Percentiles rank a stretch among this genome's conserved stretches.
These are phyloP conservation scores for Metarhizium humberi DNA, from an alignment of 2,329 filamentous ascomycete species.

Conservation along the genomic window DNA sequence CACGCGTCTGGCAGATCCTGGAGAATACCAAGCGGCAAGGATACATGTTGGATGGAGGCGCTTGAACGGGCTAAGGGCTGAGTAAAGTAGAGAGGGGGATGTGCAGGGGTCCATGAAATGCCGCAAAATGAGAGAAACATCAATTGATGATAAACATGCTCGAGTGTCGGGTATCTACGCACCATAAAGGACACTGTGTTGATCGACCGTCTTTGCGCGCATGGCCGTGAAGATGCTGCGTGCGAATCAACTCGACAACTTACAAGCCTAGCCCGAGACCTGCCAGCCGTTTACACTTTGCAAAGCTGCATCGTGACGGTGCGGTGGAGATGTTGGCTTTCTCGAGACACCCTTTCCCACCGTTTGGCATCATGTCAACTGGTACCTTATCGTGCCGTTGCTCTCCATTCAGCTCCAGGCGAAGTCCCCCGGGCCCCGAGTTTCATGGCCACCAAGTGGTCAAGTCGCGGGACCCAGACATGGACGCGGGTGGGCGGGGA, in stretches of 20 bases:
- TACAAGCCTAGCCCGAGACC: too few species aligned
- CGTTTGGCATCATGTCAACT: too few species aligned
- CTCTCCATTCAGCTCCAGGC: too few species aligned
- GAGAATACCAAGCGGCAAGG: not conserved
- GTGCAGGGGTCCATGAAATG: slow-evolving; percentile 2
- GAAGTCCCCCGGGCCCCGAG: too few species aligned
- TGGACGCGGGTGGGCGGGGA: too few species aligned
- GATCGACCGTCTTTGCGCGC: not conserved
- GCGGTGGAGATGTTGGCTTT: not conserved
- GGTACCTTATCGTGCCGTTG: not conserved
- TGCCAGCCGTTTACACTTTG: not conserved
- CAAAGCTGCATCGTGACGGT: not conserved
- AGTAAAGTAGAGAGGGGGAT: not conserved
- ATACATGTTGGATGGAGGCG: not conserved
- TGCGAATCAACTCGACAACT: too few species aligned
- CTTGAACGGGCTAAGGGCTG: too few species aligned
- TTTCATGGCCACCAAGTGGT: too few species aligned
- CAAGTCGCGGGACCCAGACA: too few species aligned
- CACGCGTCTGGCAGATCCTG: not conserved
- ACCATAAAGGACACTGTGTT: not conserved
- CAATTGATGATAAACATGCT: not conserved
- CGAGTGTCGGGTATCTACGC: not conserved
- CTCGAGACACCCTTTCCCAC: too few species aligned
- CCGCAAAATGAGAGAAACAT: not conserved
- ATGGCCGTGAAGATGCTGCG: not conserved